A percentile compares a stretch with the other conserved stretches of the same genome.
Evolutionary conservation across 208 protist species (phyloP).

Genomic region (Crithidia bombi): DNA sequence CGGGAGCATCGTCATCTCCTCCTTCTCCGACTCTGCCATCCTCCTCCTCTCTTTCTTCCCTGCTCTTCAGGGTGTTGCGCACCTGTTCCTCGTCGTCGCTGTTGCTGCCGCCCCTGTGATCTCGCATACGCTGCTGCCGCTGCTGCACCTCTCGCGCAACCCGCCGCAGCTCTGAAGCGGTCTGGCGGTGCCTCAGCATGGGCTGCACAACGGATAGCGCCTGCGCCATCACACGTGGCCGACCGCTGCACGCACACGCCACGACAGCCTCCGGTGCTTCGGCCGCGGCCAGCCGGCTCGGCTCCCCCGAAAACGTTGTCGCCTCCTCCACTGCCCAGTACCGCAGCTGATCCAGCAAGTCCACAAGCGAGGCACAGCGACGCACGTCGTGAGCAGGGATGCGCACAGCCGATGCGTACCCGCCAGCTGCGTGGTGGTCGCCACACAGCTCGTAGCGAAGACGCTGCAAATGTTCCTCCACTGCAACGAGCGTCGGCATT

Average conservation of each 20-base stretch:
- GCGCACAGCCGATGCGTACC: conserved; percentile 14
- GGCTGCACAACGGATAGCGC: conserved; percentile 47
- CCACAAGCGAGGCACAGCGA: conserved; percentile 40
- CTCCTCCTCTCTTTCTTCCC: background rate
- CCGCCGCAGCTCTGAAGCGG: conserved; percentile 51
- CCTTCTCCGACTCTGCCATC: conserved; percentile 4
- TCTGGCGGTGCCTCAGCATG: conserved; percentile 62
- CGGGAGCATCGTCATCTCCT: background rate
- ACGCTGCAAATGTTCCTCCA: conserved; percentile 34
- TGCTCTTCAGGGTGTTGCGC: background rate
- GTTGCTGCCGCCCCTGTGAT: background rate
- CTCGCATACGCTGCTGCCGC: background rate
- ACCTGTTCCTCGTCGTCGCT: background rate
- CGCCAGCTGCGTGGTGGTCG: conserved; percentile 15
- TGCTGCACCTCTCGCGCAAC: conserved; percentile 14
- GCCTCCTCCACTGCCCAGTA: conserved; percentile 82
- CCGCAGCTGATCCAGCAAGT: conserved; percentile 61
- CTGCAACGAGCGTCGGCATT: conserved; percentile 19
- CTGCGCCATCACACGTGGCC: conserved; percentile 51
- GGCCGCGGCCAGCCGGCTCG: conserved; percentile 61
- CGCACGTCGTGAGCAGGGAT: conserved; percentile 39
- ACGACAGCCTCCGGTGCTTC: conserved; percentile 59
- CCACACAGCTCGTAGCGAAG: conserved; percentile 31
- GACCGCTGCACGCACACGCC: conserved; percentile 41
- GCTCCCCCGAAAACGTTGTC: conserved; percentile 45